phyloP scores from a whole-genome alignment of 371 early-diverging fungal species.

The Mucor lusitanicus region DNA sequence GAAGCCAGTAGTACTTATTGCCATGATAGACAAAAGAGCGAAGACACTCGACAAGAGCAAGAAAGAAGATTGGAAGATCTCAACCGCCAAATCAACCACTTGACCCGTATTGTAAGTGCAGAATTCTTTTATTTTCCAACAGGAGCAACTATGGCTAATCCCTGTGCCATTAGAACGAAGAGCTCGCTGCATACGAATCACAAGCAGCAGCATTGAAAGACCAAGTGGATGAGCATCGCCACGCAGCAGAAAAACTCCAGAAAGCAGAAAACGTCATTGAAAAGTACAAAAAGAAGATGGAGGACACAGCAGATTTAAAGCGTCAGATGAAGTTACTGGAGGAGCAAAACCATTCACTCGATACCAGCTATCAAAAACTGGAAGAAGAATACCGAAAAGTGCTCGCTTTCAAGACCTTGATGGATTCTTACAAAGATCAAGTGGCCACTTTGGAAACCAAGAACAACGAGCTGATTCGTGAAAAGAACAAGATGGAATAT shows the following conservation, averaged over 20 bases:
- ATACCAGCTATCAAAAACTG: constrained; percentile 69
- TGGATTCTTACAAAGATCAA: constrained; percentile 89
- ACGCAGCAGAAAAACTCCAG: constrained; percentile 85
- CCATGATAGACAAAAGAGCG: constrained; percentile 67
- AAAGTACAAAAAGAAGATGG: constrained; percentile 93
- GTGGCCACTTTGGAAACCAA: constrained; percentile 73
- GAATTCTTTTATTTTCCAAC: neutral
- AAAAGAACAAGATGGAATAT: constrained; percentile 75
- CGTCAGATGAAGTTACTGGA: constrained; percentile 82
- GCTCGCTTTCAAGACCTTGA: constrained; percentile 72
- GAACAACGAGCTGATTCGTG: constrained; percentile 65
- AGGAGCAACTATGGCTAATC: neutral
- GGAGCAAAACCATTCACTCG: constrained; percentile 71
- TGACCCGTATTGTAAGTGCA: constrained; percentile 59
- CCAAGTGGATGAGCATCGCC: constrained; percentile 87
- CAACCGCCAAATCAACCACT: constrained; percentile 59
- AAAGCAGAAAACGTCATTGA: constrained; percentile 92
- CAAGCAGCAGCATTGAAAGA: constrained; percentile 77
- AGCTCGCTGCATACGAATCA: constrained; percentile 60
- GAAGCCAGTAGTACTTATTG: neutral
- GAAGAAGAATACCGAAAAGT: constrained; percentile 89
- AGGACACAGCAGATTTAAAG: constrained; percentile 80
- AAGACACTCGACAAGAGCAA: constrained; percentile 73
- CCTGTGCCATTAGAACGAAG: constrained; percentile 48
- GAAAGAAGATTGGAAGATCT: constrained; percentile 69